These are phyloP conservation scores for Phanerochaete carnosa DNA, from an alignment of 768 basidiomycete genomes.

Conservation along the genomic window DNA sequence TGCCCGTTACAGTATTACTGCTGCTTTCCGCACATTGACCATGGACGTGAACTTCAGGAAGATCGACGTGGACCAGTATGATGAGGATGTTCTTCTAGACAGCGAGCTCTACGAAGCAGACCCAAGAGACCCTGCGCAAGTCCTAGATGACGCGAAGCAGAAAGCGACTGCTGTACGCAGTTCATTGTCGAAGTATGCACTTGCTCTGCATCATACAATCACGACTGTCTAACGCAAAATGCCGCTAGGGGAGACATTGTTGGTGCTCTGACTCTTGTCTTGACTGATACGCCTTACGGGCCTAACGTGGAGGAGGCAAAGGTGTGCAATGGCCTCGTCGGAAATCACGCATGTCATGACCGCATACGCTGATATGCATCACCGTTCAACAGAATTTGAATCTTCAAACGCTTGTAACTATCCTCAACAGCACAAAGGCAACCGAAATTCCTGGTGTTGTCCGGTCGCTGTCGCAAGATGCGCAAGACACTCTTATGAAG, in stretches of 20 bases:
- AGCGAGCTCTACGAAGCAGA: conserved; percentile 86
- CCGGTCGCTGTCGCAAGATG: conserved; percentile 65
- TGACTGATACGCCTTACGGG: conserved; percentile 87
- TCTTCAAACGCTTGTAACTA: conserved; percentile 76
- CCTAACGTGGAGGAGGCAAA: conserved; percentile 87
- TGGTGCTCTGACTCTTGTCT: conserved; percentile 65
- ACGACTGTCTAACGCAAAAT: neutral
- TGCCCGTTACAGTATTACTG: neutral
- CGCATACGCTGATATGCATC: neutral
- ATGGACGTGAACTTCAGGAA: conserved; percentile 59
- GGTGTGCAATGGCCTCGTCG: conserved; percentile 46
- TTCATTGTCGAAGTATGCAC: conserved; percentile 66
- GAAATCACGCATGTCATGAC: neutral
- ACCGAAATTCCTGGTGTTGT: conserved; percentile 79
- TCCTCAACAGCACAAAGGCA: conserved; percentile 92
- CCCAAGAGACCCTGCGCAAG: conserved; percentile 71
- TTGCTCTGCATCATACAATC: neutral
- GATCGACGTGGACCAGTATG: conserved; percentile 91
- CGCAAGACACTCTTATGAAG: conserved; percentile 93
- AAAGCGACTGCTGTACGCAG: conserved; percentile 70
- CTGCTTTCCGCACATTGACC: neutral
- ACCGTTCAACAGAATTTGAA: conserved; percentile 57
- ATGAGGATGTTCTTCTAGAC: conserved; percentile 86
- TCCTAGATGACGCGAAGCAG: conserved; percentile 73
- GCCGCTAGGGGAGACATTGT: conserved; percentile 65